Evolutionary conservation across 257 asterid genomes (phyloP), one percentile per base, ranked within the genome.

Genomic region (Euphrasia confusa): DNA sequence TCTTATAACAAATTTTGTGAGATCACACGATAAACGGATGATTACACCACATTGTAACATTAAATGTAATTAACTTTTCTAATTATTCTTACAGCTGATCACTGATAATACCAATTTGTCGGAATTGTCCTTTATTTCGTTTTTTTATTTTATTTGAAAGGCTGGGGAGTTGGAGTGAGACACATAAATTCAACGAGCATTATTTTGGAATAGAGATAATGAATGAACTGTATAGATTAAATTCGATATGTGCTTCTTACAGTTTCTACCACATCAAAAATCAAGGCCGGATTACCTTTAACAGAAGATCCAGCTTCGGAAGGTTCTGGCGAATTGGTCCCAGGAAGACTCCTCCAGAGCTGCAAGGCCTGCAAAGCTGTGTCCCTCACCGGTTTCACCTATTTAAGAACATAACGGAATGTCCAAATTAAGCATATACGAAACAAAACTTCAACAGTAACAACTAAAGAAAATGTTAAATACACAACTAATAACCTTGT

Each of bases 361-460:
- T 86, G 92, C 79, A 88, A 76, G 68, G 98, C 95, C 76, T 88
- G 98, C 79, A 91, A 32, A 71, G 90, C 97, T 54, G 79, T 61
- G 69, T 91, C 97, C 73, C 98, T 83, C 28, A 88, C 98, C 21
- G 98, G 98, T 74, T 86, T 91, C 66, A 91, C 95, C 98, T 91
- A 61, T 69, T 60, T 26, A 74, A 48, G 65, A 42, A 24, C 53
- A 47, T 64, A 71, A 61, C 5, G 21, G 27, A 30, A 30, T 30
- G 5, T 30, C 5, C 33, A 30, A 30, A 65, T 66, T 52, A 59
- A 74, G 77, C 63, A 74, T 63, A 68, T 63, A 60, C 7, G 10
- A 61, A 32, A 49, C 40, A 74, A 75, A 61, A 63, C 60, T 57
- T 61, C 30, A 30, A 56, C 57, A 73, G 60, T 27, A 47, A 45